Evolutionary conservation across 2,329 filamentous ascomycete species (phyloP), one percentile per base, ranked within the genome.

Genomic region (Paecilomyces variotii): DNA sequence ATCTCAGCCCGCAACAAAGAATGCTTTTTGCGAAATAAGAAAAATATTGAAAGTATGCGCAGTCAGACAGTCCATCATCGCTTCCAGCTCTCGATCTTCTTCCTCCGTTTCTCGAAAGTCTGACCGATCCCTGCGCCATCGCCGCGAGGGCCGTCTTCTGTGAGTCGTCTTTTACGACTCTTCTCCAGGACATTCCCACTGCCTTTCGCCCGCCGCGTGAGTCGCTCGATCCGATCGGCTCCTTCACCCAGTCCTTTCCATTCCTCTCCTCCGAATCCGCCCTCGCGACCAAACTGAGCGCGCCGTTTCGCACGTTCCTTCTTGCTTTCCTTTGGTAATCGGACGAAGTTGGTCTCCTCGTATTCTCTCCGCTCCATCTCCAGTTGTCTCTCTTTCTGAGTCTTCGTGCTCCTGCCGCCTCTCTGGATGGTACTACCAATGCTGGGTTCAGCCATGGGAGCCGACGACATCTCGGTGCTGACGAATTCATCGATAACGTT

Each of bases 401-500:
- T 90, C 80, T 92, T 94, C 68, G 86, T 85, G 71, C 85, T 85
- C 62, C 93, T 85, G 34, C 94, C 94, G 55, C 89, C 87, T 54
- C 86, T 81, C 3, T 87, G 80, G 65, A 97, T 95, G 19, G 90
- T 96, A 58, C 89, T 94, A 60, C 94, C 95, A 67, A 99, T 95
- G 65, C 89, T 95, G 57, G 93, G 91, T 72, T 95, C 84, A 1
- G 91, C 90, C 59, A 90, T 76, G 0, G 94, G 94, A 1, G 90
- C 90, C 4, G 82, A 76, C 0, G 91, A 92, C 60, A 97, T 81
- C 74, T 99, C 94, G 19, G 89, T 86, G 55, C 83, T 85, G 62
- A 99, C 85, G 68, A 95, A 99, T 69, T 97, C 93, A 70, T 97
- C 92, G 70, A 99, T 86, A 0, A 91, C 91, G 53, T 87, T 86